phyloP scores from a whole-genome alignment of 2,329 filamentous ascomycete genomes.

The Ophiostoma sp. region DNA sequence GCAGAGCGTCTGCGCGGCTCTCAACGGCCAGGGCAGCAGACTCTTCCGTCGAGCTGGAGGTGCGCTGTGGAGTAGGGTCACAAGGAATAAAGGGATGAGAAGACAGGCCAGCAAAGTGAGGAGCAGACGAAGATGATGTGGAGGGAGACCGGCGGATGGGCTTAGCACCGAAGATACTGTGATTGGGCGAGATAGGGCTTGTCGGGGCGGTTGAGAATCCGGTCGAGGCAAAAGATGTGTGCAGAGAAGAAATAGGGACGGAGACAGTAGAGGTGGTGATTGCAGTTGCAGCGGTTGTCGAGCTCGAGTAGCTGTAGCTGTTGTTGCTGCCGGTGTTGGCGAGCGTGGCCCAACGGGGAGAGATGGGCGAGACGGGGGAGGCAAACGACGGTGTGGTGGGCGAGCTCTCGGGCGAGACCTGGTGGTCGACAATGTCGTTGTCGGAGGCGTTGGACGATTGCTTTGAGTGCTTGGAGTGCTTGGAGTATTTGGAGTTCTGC shows the following conservation, averaged over 20 bases:
- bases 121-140: slow-evolving; percentile 29
- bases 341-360: slow-evolving; percentile 46
- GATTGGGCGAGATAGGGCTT: slow-evolving; percentile 21
- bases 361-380: slow-evolving; percentile 35
- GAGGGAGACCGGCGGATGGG: slow-evolving; percentile 26
- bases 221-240: slow-evolving; percentile 23
- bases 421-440: slow-evolving; percentile 11
- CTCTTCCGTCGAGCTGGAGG: slow-evolving; percentile 22
- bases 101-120: slow-evolving; percentile 33
- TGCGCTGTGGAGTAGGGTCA: slow-evolving; percentile 16
- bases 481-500: background rate
- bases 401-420: slow-evolving; percentile 10
- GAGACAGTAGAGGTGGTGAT: slow-evolving; percentile 13
- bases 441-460: slow-evolving; percentile 18
- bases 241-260: slow-evolving; percentile 15
- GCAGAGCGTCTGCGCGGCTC: slow-evolving; percentile 11
- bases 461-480: slow-evolving; percentile 2
- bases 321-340: slow-evolving; percentile 30
- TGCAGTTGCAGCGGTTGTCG: slow-evolving; percentile 19
- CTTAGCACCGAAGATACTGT: slow-evolving; percentile 19
- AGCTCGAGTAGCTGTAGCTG: slow-evolving; percentile 30
- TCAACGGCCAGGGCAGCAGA: slow-evolving; percentile 7
- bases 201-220: slow-evolving; percentile 26
- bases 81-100: slow-evolving; percentile 31
- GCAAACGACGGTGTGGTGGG: slow-evolving; percentile 24